phyloP scores from a whole-genome alignment of 768 basidiomycete genomes.

The Leucocoprinus sp. region DNA sequence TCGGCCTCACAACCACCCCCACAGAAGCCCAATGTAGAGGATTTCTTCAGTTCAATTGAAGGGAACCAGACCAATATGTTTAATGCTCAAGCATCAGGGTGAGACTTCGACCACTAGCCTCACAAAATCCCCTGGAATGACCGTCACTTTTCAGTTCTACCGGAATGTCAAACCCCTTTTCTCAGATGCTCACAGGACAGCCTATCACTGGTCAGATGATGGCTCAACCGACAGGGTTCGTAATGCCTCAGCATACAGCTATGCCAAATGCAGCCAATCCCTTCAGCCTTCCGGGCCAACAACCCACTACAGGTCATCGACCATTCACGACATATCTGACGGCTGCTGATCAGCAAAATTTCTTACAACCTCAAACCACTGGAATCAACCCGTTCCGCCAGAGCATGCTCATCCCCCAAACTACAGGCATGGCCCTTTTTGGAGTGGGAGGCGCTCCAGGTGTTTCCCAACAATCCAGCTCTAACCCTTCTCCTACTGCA shows the following conservation, averaged over 20 bases:
- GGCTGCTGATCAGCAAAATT: constrained; percentile 32
- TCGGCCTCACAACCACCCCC: constrained; percentile 20
- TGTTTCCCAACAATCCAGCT: constrained; percentile 15
- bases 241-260: constrained; percentile 39
- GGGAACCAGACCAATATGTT: constrained; percentile 68
- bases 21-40: constrained; percentile 49
- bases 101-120: constrained; percentile 9
- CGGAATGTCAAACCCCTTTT: constrained; percentile 71
- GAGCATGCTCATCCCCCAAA: constrained; percentile 59
- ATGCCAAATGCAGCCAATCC: constrained; percentile 38
- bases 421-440: constrained; percentile 48
- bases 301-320: constrained; percentile 30
- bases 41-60: constrained; percentile 90
- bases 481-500: constrained; percentile 10
- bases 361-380: constrained; percentile 51
- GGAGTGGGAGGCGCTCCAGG: constrained; percentile 15
- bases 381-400: constrained; percentile 82
- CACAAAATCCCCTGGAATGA: constrained; percentile 6
- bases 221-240: constrained; percentile 52
- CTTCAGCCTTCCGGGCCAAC: constrained; percentile 34
- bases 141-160: constrained; percentile 31
- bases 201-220: constrained; percentile 35
- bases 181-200: constrained; percentile 45
- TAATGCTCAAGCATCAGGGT: constrained; percentile 57
- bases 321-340: constrained; percentile 50